These are phyloP conservation scores for Mrakia frigida DNA, from an alignment of 768 basidiomycete genomes.

Conservation along the genomic window DNA sequence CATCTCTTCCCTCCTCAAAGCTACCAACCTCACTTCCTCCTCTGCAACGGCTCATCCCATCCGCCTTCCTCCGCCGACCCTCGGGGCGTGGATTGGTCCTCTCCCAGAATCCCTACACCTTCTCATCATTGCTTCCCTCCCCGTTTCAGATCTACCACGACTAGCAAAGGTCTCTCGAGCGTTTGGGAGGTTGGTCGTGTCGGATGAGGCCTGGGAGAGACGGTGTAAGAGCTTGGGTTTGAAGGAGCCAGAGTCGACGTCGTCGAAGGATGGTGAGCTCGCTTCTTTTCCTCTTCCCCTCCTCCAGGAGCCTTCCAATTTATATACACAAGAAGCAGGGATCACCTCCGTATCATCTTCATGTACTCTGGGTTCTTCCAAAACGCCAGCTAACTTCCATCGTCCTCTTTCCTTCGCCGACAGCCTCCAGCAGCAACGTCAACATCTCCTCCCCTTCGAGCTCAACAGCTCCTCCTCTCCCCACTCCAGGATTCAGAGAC, in stretches of 20 bases:
- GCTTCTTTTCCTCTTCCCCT: not conserved
- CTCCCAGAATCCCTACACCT: slow-evolving; percentile 74
- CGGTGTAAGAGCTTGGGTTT: slow-evolving; percentile 53
- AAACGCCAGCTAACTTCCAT: not conserved
- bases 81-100: slow-evolving; percentile 56
- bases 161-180: slow-evolving; percentile 66
- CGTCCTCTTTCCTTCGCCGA: not conserved
- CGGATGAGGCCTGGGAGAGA: slow-evolving; percentile 71
- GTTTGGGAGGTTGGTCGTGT: slow-evolving; percentile 57
- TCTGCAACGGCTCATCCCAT: slow-evolving; percentile 14
- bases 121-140: slow-evolving; percentile 64
- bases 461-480: not conserved
- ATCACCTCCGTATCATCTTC: no score
- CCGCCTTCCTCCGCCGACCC: slow-evolving; percentile 35
- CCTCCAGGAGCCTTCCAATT: not conserved
- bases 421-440: not conserved
- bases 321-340: not conserved
- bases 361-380: not conserved
- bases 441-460: not conserved
- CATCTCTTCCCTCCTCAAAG: slow-evolving; percentile 7
- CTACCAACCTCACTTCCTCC: not conserved
- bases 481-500: slow-evolving; percentile 2
- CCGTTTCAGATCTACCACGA: slow-evolving; percentile 72
- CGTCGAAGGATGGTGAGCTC: not conserved
- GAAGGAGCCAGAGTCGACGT: not conserved